Base-by-base conservation (phyloP, 257 asterid species). In the Primulina huaijiensis region DNA sequence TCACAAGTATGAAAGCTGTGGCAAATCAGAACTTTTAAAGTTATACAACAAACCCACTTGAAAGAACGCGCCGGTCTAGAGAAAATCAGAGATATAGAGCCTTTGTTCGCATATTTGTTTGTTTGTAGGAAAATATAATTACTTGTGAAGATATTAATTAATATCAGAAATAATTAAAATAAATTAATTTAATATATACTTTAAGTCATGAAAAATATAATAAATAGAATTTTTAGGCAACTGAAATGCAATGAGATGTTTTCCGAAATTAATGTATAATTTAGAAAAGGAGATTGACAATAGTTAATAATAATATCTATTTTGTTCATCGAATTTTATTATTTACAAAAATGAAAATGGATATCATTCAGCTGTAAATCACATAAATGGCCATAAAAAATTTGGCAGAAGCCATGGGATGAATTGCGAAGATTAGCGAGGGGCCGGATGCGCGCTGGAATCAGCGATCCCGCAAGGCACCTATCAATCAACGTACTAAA, bases 371-470 rank as follows among this genome's bases (percentile, higher is more conserved):
- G 59, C 30, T 35, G 9, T 7, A 57, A 65, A 67, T 57, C 67
- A 38, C 40, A 34, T 40, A 57, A 65, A 5, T 73, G 55, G 62
- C 77, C 72, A 38, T 25, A 4, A 34, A 25, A 11, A 38, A 35
- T 38, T 38, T 38, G 50, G 16, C 4, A 38, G 16, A 10, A 38
- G 6, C 3, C n/a, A 43, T 11, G 53, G n/a, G 14, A 43, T 43
- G 53, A 43, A 43, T 6, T 43, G n/a, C 53, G 6, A 14, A 14
- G 53, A 14, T 10, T 38, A 38, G 50, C 50, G 50, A 11, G 50
- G 84, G 79, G 81, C 87, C 76, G 78, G 70, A 69, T 35, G 80
- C 29, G 58, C 21, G 37, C 14, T n/a, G 73, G 60, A 71, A 12
- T 33, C 64, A 64, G 8, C 72, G 29, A 33, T 12, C 52, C 67